Base-by-base conservation (phyloP, 2,329 filamentous ascomycete genomes). In the Arthrobotrys entomopaga region DNA sequence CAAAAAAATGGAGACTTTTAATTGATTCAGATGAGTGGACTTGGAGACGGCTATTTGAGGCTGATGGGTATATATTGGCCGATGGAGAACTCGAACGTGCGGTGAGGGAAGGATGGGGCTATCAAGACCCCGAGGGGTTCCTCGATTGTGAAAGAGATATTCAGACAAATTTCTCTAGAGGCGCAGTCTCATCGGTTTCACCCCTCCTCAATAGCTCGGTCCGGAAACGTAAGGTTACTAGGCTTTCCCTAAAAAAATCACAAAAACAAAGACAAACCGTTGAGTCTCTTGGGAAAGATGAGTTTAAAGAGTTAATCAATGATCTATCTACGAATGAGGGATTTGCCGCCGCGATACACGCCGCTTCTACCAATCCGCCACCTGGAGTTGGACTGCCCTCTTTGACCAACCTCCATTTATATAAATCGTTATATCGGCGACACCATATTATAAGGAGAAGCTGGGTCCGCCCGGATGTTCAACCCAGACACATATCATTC, bases 371-470 rank as follows among this genome's bases (percentile, higher is more conserved):
- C 90, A 49, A 75, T 40, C 71, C 71, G 6, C 71, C 71, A 13
- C 71, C 71, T 10, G 65, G 71, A 10, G 84, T 96, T 46, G 93
- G 93, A 11, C 82, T 98, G 3, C 84, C 91, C 2, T 91, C 89
- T 78, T 84, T 99, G 38, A 88, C 91, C 52, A 90, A 90, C 78
- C 87, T 98, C 71, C 95, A 98, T 81, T 87, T 99, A 0, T 98
- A 92, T 86, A 99, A 99, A 81, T 96, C 94, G 0, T 86, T 99
- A 3, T 99, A 98, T 80, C 92, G 94, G 76, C 90, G 95, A 8
- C 93, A 98, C 80, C 87, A 95, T 81, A 89, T 95, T 82, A 96
- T 99, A 76, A 89, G 91, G 53, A 89, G 91, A 80, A 93, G 90
- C 80, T 99, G 95, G 95, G 98, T 96, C 82, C 90, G 88, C 74